Conservation (phyloP, 2,329 filamentous ascomycete species). For the Colletotrichum liriopes region DNA sequence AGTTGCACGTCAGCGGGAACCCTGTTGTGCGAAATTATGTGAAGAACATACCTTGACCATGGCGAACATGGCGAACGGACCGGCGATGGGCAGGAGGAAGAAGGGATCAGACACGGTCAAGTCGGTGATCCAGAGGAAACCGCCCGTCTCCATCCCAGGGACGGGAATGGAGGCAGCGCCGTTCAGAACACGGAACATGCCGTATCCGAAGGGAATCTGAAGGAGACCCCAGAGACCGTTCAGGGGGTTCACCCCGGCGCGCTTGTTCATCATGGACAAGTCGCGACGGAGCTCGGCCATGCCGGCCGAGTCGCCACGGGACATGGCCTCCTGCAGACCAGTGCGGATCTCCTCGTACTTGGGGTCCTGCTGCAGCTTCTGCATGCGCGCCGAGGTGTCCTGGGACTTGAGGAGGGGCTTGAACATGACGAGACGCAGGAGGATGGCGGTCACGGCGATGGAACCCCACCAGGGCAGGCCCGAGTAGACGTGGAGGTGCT, state of each 20-base stretch:
- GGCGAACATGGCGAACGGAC: slow-evolving; percentile 69
- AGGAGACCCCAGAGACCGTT: slow-evolving; percentile 57
- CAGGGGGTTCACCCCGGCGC: slow-evolving; percentile 53
- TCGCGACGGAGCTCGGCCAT: slow-evolving; percentile 60
- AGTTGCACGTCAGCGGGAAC: slow-evolving; percentile 41
- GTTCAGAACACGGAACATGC: slow-evolving; percentile 83
- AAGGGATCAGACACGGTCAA: slow-evolving; percentile 83
- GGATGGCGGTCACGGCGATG: slow-evolving; percentile 76
- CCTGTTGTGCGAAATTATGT: not conserved
- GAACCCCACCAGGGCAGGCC: slow-evolving; percentile 88
- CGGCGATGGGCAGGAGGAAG: slow-evolving; percentile 79
- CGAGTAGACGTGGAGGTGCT: slow-evolving; percentile 84
- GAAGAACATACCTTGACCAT: slow-evolving; percentile 66
- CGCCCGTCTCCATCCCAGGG: slow-evolving; percentile 80
- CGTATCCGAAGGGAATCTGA: slow-evolving; percentile 80
- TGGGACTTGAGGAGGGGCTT: slow-evolving; percentile 75
- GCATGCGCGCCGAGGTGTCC: slow-evolving; percentile 74
- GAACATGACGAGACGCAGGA: slow-evolving; percentile 77
- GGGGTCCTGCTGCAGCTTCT: slow-evolving; percentile 69
- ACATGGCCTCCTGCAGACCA: slow-evolving; percentile 66
- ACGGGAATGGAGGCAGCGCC: slow-evolving; percentile 86
- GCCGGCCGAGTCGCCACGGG: slow-evolving; percentile 66
- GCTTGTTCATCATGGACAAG: slow-evolving; percentile 55
- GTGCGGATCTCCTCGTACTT: slow-evolving; percentile 61
- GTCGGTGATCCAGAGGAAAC: slow-evolving; percentile 84